Evolutionary conservation across 202 grass and related monocot species (phyloP), one percentile per base, ranked within the genome.

Genomic region (Thinopyrum obtusiflorum): DNA sequence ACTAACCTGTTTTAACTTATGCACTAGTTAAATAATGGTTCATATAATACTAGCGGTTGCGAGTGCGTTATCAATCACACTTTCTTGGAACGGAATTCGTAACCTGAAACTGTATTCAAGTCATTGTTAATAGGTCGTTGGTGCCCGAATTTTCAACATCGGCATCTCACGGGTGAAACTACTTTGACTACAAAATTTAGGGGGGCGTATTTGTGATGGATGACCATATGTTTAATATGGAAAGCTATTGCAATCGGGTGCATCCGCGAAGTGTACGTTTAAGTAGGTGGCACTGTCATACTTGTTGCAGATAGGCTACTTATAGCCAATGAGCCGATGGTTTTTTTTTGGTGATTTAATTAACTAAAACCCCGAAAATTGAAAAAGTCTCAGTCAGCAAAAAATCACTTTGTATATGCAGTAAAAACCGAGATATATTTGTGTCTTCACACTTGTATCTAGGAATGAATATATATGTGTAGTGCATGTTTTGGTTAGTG

Each of bases 121-220:
- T 67, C 64, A 7, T 91, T 85, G 59, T 67, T 91, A 79, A 85
- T n/a, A 37, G 31, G 44, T 53, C 28, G 72, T 72, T 51, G 72
- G 71, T 25, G 86, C 57, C 82, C 36, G 5, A 51, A 60, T 88
- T 88, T 88, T 91, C 86, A 67, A 67, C 86, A 15, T 85, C 82
- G 23, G 25, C 5, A 29, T 80, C 67, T 74, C 80, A 18, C 11
- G 21, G 84, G 84, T 83, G 78, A 88, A 88, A 88, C 78, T 85
- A 82, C 86, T 88, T 88, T 85, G 86, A 88, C 86, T 91, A 78
- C 24, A 88, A 85, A 68, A 82, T 61, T 47, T 61, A 55, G 46
- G 72, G 53, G 53, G 7, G 4, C 44, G 13, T 35, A 15, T 65
- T 8, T 85, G 29, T 24, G 69, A 49, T 65, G 5, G 39, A 18